Base-by-base conservation (phyloP, 805 yeast species). In the Candida silvatica region DNA sequence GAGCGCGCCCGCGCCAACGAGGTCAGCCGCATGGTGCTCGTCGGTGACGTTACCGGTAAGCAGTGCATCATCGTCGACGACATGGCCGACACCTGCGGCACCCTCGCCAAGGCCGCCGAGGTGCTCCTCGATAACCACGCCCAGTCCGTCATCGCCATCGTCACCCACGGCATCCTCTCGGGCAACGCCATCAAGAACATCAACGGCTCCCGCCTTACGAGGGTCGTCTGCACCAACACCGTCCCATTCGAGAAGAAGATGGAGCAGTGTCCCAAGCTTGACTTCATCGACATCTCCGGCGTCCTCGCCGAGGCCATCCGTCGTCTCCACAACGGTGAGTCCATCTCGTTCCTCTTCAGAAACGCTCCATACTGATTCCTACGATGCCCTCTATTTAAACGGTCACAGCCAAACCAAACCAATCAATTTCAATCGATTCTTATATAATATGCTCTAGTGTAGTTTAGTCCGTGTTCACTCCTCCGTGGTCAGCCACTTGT, bases 71-170 rank as follows among this genome's bases (percentile, higher is more conserved):
- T 90, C 42, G 84, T 90, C 23, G 98, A 90, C 58, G 98, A 90
- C 56, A 92, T 90, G 94, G 97, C 97, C 26, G 98, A 90, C 54
- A 90, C 98, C 4, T 90, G 97, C 62, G 97, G 98, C 27, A 90
- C 98, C 2, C 66, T 90, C 45, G 92, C 85, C 43, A 90, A 90
- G 59, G 97, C 97, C 1, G 90, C 95, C 8, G 94, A 90, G 42
- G 77, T 88, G 5, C 64, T 90, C 40, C 62, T 87, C 44, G 78
- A 73, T 17, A 77, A 85, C 45, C 84, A 87, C 20, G 97, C 98
- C 3, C 67, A 73, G 39, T 71, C 75, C 42, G 97, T 92, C 17
- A 74, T 90, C 43, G 95, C 97, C 9, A 80, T 92, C 34, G 96
- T 90, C 8, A 90, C 97, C 1, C 98, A 90, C 54, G 98, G 97